Evolutionary conservation across 208 protist species (phyloP).

Genomic region (Porcisia deanei): DNA sequence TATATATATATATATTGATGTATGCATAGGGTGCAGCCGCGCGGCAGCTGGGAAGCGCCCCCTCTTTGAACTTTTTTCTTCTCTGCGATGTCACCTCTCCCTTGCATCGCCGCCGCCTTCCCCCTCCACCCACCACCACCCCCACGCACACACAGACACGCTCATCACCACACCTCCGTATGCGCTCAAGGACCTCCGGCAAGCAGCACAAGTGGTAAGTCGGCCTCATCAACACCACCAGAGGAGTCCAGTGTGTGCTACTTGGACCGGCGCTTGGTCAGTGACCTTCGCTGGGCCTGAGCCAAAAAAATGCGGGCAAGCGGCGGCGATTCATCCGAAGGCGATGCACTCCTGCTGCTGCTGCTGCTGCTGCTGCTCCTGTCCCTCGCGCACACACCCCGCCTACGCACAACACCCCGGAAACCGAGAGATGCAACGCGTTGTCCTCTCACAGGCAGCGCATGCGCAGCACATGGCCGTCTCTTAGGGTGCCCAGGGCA

Average conservation of each 20-base stretch:
- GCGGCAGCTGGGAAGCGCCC: neutral
- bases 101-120: neutral
- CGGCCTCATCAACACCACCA: neutral
- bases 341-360: neutral
- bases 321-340: neutral
- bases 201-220: conserved; percentile 10
- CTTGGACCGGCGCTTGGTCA: neutral
- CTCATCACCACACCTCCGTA: neutral
- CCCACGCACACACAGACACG: neutral
- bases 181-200: neutral
- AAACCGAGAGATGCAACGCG: neutral
- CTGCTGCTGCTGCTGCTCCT: neutral
- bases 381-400: neutral
- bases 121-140: neutral
- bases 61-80: neutral
- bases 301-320: neutral
- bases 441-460: neutral
- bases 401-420: neutral
- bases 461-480: neutral
- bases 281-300: neutral
- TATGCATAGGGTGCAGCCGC: neutral
- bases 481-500: neutral
- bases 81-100: neutral
- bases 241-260: neutral
- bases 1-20: too few species aligned